Evolutionary conservation across 768 basidiomycete genomes (phyloP), one percentile per base, ranked within the genome.

Genomic region (Lenzites betulinus): DNA sequence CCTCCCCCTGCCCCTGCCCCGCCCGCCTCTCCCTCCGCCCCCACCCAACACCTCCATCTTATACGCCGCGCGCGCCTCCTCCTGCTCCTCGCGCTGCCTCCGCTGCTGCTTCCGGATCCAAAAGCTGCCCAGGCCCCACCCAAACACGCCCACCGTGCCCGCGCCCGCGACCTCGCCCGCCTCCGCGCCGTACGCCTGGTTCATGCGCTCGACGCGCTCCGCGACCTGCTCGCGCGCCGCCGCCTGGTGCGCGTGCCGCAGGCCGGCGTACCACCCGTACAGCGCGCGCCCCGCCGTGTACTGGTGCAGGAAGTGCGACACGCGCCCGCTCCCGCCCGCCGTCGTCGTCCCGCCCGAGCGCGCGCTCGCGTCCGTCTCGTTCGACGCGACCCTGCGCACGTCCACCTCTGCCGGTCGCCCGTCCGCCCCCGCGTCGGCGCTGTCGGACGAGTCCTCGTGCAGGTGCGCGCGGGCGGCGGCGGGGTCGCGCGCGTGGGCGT

Each of bases 91-190:
- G 43, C 68, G 60, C 42, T 59, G 59, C 63, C 70, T 53, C 65
- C 69, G 52, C 73, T 72, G 69, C 44, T 75, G 64, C 63, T 78
- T 76, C 48, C 75, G 70, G n/a, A 84, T 67, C 11, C 81, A 86
- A 71, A 86, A 90, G 59, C 84, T 86, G 2, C 91, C 90, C 51
- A 92, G 73, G 0, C 87, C 89, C 90, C 92, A 92, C 1, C 88
- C 89, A 0, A 78, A 69, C 69, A 35, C 71, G 61, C 43, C 38
- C 3, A 25, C 39, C 6, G 26, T 25, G 51, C 62, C 58, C 41
- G 46, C 20, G 26, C 62, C 54, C 1, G 66, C 20, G 25, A 8
- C 46, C n/a, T n/a, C n/a, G 11, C 51, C 54, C 18, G 70, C 75
- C 13, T 77, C 75, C 6, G 68, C 65, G 15, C 81, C 75, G 53